A percentile compares a stretch with the other conserved stretches of the same genome.
Conservation (phyloP, 1,139 yeast species). For the Groenewaldozyma sp. region DNA sequence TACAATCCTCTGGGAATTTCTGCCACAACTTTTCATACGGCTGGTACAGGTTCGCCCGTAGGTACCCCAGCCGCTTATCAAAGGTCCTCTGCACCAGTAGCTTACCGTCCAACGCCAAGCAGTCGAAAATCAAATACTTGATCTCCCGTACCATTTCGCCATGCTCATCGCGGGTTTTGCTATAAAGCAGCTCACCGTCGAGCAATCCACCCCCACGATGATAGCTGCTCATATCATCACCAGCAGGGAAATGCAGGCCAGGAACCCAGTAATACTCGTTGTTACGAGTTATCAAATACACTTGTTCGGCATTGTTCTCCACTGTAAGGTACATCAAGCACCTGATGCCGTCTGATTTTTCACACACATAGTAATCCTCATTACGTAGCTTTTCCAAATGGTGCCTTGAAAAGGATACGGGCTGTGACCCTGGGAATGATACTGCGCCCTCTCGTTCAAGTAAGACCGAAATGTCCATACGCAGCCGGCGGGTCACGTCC, state of each 20-base stretch:
- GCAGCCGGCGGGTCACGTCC: constrained; percentile 57
- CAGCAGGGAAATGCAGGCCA: constrained; percentile 72
- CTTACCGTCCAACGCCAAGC: constrained; percentile 73
- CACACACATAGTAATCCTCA: constrained; percentile 83
- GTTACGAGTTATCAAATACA: constrained; percentile 72
- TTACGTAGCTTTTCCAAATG: constrained; percentile 56
- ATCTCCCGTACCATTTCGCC: constrained; percentile 36
- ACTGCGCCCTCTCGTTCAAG: constrained; percentile 34
- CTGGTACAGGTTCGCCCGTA: constrained; percentile 69
- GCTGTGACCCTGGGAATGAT: constrained; percentile 84
- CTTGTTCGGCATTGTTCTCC: constrained; percentile 38
- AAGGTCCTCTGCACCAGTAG: constrained; percentile 60
- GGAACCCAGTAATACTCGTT: constrained; percentile 78
- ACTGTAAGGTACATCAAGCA: constrained; percentile 72
- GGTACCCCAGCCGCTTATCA: constrained; percentile 77
- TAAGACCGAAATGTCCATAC: constrained; percentile 60
- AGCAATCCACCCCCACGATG: constrained; percentile 74
- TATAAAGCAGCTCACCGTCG: constrained; percentile 79
- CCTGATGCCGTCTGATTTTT: constrained; percentile 89
- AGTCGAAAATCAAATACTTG: constrained; percentile 83
- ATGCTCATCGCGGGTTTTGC: constrained; percentile 37
- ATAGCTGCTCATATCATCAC: constrained; percentile 45
- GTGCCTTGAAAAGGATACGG: constrained; percentile 74
- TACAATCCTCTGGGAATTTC: constrained; percentile 61
- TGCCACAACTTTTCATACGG: constrained; percentile 70